Conservation (phyloP, 768 basidiomycete genomes). For the Gloeopeniophorella convolvens region DNA sequence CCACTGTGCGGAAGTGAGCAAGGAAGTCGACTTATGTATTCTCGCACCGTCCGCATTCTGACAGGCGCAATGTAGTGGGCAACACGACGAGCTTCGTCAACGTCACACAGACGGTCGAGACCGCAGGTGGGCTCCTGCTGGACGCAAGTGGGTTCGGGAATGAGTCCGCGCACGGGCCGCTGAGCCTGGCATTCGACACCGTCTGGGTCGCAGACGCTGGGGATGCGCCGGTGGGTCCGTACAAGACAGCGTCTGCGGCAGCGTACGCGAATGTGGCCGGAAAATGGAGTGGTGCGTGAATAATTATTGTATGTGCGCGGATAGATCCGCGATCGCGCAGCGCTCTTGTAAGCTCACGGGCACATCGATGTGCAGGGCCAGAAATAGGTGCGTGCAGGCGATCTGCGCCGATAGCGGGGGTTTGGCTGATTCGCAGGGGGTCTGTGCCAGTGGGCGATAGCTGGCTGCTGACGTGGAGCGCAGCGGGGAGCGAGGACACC, state of each 20-base stretch:
- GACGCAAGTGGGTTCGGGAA: conserved; percentile 5
- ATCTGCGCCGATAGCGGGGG: background rate
- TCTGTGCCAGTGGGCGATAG: background rate
- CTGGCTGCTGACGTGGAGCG: conserved; percentile 10
- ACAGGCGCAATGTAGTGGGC: background rate
- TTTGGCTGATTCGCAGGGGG: background rate
- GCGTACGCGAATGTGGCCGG: conserved; percentile 6
- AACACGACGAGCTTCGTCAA: conserved; percentile 4
- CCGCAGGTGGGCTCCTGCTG: conserved; percentile 6
- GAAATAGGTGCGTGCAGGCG: conserved; percentile 3
- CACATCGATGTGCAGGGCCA: conserved; percentile 2
- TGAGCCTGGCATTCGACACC: conserved; percentile 5
- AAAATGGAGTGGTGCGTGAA: conserved; percentile 10
- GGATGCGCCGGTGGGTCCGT: conserved; percentile 7
- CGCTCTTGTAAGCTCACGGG: too few relatives aligned
- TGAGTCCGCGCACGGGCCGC: background rate
- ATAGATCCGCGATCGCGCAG: too few relatives aligned
- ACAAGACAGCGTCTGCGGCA: background rate
- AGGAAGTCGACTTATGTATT: too few relatives aligned
- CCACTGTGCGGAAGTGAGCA: too few relatives aligned
- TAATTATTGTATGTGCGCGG: too few relatives aligned
- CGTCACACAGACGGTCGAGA: conserved; percentile 7
- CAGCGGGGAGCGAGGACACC: conserved; percentile 7
- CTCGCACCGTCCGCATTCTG: background rate
- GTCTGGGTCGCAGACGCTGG: conserved; percentile 4